Conservation (phyloP, 2,329 filamentous ascomycete species). For the Fusarium fujikuroi region DNA sequence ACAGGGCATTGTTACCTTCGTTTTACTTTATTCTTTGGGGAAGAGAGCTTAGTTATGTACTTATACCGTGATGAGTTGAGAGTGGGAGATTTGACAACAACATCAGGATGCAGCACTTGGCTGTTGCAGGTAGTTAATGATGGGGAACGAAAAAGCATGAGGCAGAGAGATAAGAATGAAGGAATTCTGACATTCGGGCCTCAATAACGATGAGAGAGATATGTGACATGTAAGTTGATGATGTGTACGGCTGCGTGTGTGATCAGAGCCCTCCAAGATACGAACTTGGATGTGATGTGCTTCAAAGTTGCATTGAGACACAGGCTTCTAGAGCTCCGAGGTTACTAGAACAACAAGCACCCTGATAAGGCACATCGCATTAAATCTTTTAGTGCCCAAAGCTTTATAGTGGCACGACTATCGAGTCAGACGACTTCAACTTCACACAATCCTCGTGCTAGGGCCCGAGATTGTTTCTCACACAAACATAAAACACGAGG, state of each 20-base stretch:
- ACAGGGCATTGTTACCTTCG: conserved; percentile 16
- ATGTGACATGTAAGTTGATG: neutral
- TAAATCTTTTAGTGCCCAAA: neutral
- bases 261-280: neutral
- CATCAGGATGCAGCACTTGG: neutral
- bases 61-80: conserved; percentile 32
- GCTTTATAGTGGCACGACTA: neutral
- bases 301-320: neutral
- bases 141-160: conserved; percentile 23
- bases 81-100: conserved; percentile 7
- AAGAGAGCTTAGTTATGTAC: conserved; percentile 26
- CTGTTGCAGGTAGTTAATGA: conserved; percentile 29
- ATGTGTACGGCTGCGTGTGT: neutral
- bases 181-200: conserved; percentile 1
- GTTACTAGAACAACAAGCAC: neutral
- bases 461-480: conserved; percentile 22
- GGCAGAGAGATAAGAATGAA: conserved; percentile 25
- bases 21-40: conserved; percentile 14
- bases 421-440: neutral
- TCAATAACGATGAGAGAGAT: neutral
- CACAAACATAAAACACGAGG: conserved; percentile 21
- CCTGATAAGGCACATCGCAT: neutral
- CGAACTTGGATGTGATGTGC: neutral
- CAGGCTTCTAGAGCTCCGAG: neutral
- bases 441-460: conserved; percentile 11